phyloP scores from a whole-genome alignment of 2,329 filamentous ascomycete species.

The Grosmannia huntii region DNA sequence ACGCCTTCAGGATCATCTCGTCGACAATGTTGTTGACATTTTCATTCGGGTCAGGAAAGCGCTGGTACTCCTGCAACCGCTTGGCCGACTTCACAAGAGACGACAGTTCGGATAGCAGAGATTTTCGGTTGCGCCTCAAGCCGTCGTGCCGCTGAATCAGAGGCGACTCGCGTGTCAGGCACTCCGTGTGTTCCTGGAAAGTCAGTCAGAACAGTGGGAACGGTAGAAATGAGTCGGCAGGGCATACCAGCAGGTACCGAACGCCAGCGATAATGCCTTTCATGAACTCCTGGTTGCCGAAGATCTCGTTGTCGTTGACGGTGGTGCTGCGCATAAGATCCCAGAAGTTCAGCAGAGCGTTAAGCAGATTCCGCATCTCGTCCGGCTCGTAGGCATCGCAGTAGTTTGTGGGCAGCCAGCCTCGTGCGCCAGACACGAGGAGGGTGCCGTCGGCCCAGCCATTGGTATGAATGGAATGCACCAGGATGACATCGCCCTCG shows the following conservation, averaged over 20 bases:
- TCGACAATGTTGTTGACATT: constrained; percentile 69
- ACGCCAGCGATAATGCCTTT: constrained; percentile 89
- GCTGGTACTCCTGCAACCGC: constrained; percentile 62
- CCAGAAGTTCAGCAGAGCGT: constrained; percentile 84
- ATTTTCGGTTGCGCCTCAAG: constrained; percentile 72
- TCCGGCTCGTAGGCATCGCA: constrained; percentile 90
- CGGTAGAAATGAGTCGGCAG: background rate
- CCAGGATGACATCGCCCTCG: constrained; percentile 81
- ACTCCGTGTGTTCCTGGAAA: constrained; percentile 69
- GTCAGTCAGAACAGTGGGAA: constrained; percentile 13
- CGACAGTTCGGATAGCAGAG: constrained; percentile 77
- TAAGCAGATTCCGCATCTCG: constrained; percentile 72
- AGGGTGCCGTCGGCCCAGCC: constrained; percentile 97
- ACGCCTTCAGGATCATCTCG: constrained; percentile 86
- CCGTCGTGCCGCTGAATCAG: constrained; percentile 64
- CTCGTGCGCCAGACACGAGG: constrained; percentile 70
- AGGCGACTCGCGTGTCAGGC: constrained; percentile 67
- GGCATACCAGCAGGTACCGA: constrained; percentile 68
- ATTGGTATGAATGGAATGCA: constrained; percentile 95
- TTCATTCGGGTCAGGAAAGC: constrained; percentile 31
- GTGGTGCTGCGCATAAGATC: constrained; percentile 71
- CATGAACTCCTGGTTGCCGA: constrained; percentile 87
- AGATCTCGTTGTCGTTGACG: constrained; percentile 62
- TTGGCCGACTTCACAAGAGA: constrained; percentile 83
- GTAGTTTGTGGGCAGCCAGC: constrained; percentile 97